Evolutionary conservation across 2,329 filamentous ascomycete genomes (phyloP), one percentile per base, ranked within the genome.

Genomic region (Epichloe uncinata): DNA sequence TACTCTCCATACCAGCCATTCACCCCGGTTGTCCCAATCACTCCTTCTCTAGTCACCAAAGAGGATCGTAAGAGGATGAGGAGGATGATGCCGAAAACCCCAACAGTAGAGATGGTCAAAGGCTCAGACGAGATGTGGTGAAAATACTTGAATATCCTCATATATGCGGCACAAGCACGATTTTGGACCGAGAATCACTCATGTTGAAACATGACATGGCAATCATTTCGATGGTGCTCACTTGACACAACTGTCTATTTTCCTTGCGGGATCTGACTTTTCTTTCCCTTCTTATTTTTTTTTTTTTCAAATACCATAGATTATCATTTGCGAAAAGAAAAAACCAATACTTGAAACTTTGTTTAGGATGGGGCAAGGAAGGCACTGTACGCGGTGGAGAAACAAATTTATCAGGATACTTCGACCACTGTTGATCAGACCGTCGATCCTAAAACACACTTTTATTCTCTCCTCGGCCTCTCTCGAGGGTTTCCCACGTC

Each of bases 1-100:
- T 90, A 90, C 64, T 81, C 78, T 50, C 84, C 86, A 0, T 91
- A 90, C 57, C 86, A 90, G 70, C 86, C 86, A 0, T 86, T 82
- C 61, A 85, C 82, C 6, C 84, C 85, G 1, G 72, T 86, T 45
- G 75, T 88, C 47, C 86, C 86, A 1, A 78, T 90, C 45, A 89
- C 86, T 33, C 85, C 86, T n/a, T 79, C 78, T 18, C 67, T 91
- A 44, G 80, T 87, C 15, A 87, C 81, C 22, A 79, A 74, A 64
- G 77, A 79, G 54, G 85, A 90, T 60, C 69, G 84, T 30, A 87
- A 83, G 73, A 72, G 76, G 62, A 81, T 80, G 73, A 79, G 73
- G 71, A 79, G 74, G 61, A 66, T 81, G 61, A 73, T 81, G 56
- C 78, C 78, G 51, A 79, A 80, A 69, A 81, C 78, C 47, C 81